Evolutionary conservation across 345 rosid species (phyloP).

Genomic region (Microcos paniculata): DNA sequence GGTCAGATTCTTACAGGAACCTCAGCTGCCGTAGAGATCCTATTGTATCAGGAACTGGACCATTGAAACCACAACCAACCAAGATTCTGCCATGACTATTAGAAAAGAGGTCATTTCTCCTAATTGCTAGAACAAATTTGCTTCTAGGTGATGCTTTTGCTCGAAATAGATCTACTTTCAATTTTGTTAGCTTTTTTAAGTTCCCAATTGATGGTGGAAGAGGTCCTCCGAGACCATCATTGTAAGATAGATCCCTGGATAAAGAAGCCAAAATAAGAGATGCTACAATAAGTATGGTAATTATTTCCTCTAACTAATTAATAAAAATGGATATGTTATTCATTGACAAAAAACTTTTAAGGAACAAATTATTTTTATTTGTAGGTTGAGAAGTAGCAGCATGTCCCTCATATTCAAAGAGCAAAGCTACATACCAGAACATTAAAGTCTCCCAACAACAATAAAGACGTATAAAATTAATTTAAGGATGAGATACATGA

Average conservation of each 20-base stretch:
- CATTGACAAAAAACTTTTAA: not conserved
- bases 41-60: constrained; percentile 63
- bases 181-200: constrained; percentile 50
- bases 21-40: constrained; percentile 55
- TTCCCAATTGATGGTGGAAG: constrained; percentile 61
- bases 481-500: too few relatives aligned
- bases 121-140: not conserved
- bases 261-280: constrained; percentile 21
- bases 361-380: too few relatives aligned
- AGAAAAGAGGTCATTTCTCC: not conserved
- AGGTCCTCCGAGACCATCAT: constrained; percentile 56
- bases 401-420: not conserved
- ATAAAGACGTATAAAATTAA: too few relatives aligned
- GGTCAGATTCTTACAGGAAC: constrained; percentile 49
- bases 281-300: not conserved
- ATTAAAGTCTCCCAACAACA: too few relatives aligned
- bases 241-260: constrained; percentile 87
- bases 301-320: constrained; percentile 1
- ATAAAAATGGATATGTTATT: not conserved
- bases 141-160: not conserved
- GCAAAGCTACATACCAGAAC: too few relatives aligned
- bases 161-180: constrained; percentile 47
- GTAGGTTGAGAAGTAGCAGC: too few relatives aligned
- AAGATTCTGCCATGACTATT: constrained; percentile 50
- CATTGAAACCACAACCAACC: constrained; percentile 71